phyloP scores from a whole-genome alignment of 2,329 filamentous ascomycete genomes.

The Davidsoniella eucalypti region DNA sequence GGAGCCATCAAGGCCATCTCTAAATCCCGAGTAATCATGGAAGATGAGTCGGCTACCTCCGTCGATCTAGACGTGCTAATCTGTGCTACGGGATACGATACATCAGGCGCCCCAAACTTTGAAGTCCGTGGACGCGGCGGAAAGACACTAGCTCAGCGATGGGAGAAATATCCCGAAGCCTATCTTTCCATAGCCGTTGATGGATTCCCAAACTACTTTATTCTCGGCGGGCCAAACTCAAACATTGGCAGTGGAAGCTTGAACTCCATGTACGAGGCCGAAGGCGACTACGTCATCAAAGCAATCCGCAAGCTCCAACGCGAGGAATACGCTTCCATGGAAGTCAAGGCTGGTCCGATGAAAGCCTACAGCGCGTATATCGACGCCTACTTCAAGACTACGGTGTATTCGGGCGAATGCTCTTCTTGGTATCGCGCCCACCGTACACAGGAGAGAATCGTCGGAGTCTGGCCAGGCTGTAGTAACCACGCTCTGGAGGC shows the following conservation, averaged over 20 bases:
- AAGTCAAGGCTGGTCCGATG: slow-evolving; percentile 27
- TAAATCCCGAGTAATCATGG: slow-evolving; percentile 11
- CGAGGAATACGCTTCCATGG: slow-evolving; percentile 22
- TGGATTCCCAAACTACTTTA: slow-evolving; percentile 32
- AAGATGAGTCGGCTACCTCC: slow-evolving; percentile 10
- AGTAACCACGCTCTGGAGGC: slow-evolving; percentile 28
- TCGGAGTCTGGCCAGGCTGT: slow-evolving; percentile 29
- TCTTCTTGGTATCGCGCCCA: slow-evolving; percentile 37
- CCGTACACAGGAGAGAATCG: slow-evolving; percentile 23
- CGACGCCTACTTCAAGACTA: slow-evolving; percentile 30
- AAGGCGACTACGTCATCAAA: slow-evolving; percentile 20
- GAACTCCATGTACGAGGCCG: slow-evolving; percentile 30
- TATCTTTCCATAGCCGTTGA: slow-evolving; percentile 31
- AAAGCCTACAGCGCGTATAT: slow-evolving; percentile 31
- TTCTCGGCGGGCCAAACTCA: slow-evolving; percentile 33
- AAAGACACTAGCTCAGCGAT: slow-evolving; percentile 23
- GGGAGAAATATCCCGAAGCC: slow-evolving; percentile 23
- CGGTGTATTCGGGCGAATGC: slow-evolving; percentile 32
- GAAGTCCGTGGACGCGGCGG: slow-evolving; percentile 24
- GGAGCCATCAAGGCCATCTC: slow-evolving; percentile 22
- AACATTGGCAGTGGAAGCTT: slow-evolving; percentile 31
- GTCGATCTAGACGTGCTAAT: slow-evolving; percentile 15
- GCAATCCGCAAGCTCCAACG: slow-evolving; percentile 16
- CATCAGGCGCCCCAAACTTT: slow-evolving; percentile 17
- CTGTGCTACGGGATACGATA: slow-evolving; percentile 15